phyloP scores from a whole-genome alignment of 2,329 filamentous ascomycete species.

The Basipetospora chlamydospora region DNA sequence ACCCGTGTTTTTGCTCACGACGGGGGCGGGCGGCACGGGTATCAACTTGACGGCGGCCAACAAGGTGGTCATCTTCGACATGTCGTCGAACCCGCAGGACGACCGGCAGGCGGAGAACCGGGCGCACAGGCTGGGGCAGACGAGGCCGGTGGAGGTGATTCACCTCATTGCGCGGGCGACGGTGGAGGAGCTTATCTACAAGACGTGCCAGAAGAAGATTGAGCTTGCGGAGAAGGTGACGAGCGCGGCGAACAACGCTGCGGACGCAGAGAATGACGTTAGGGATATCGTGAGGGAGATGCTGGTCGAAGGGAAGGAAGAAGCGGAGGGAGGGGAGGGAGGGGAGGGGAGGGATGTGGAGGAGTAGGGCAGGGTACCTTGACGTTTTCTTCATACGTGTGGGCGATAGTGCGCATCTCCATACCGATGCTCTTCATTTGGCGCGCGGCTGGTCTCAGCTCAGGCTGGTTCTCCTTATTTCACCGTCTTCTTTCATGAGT shows the following conservation, averaged over 20 bases:
- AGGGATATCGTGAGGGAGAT: conserved; percentile 5
- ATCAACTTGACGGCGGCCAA: conserved; percentile 94
- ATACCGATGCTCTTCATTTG: too few relatives aligned
- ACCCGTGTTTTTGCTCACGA: conserved; percentile 83
- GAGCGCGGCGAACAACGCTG: conserved; percentile 19
- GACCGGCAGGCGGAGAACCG: conserved; percentile 98
- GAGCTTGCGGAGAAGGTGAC: conserved; percentile 58
- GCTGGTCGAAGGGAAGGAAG: background rate
- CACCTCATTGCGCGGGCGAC: conserved; percentile 67
- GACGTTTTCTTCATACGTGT: too few relatives aligned
- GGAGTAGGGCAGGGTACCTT: background rate
- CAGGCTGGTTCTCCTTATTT: too few relatives aligned
- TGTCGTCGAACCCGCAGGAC: conserved; percentile 94
- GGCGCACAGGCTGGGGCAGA: conserved; percentile 88
- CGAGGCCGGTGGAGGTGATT: conserved; percentile 77
- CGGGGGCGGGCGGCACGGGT: conserved; percentile 87
- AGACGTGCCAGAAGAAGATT: conserved; percentile 82
- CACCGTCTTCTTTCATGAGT: too few relatives aligned
- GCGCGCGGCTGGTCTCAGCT: too few relatives aligned
- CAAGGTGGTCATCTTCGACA: conserved; percentile 95
- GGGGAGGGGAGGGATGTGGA: background rate
- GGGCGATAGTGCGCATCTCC: too few relatives aligned
- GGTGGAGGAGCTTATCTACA: conserved; percentile 87
- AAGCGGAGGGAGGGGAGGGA: background rate
- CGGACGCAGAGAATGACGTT: conserved; percentile 17